Percentiles rank a stretch among this genome's conserved stretches.
phyloP scores from a whole-genome alignment of 2,329 filamentous ascomycete species.

The Penicillium sp. region DNA sequence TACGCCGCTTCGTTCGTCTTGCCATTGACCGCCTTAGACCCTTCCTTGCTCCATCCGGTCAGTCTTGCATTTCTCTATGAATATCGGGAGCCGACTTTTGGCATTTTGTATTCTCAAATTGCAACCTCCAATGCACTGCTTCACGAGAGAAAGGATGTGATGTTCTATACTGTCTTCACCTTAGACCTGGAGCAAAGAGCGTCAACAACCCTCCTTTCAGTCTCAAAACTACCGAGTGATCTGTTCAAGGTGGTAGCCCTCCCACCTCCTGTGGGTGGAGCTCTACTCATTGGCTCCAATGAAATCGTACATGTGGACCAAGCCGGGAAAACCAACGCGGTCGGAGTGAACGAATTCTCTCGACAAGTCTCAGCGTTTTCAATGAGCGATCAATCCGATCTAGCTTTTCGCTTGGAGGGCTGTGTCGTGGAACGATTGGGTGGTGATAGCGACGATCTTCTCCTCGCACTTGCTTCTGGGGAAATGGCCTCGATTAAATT shows the following conservation, averaged over 20 bases:
- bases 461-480: conserved; percentile 77
- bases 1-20: conserved; percentile 93
- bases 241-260: conserved; percentile 78
- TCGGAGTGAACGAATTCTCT: conserved; percentile 88
- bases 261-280: conserved; percentile 81
- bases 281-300: conserved; percentile 80
- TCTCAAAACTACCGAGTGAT: conserved; percentile 81
- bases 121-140: conserved; percentile 71
- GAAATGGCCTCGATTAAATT: conserved; percentile 74
- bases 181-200: conserved; percentile 89
- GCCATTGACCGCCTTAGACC: conserved; percentile 82
- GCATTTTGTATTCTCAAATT: conserved; percentile 77
- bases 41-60: conserved; percentile 79
- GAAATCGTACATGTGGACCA: conserved; percentile 95
- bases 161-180: conserved; percentile 92
- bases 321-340: conserved; percentile 86
- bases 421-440: conserved; percentile 75
- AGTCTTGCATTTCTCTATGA: conserved; percentile 92
- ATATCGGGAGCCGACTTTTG: conserved; percentile 96
- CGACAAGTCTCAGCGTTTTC: conserved; percentile 78
- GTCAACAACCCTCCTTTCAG: conserved; percentile 87
- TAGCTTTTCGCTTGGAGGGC: conserved; percentile 76
- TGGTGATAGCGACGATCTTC: conserved; percentile 72
- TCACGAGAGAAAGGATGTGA: conserved; percentile 73
- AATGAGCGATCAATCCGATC: conserved; percentile 78